These are phyloP conservation scores for Rauvolfia tetraphylla DNA, from an alignment of 257 asterid genomes.

Conservation along the genomic window DNA sequence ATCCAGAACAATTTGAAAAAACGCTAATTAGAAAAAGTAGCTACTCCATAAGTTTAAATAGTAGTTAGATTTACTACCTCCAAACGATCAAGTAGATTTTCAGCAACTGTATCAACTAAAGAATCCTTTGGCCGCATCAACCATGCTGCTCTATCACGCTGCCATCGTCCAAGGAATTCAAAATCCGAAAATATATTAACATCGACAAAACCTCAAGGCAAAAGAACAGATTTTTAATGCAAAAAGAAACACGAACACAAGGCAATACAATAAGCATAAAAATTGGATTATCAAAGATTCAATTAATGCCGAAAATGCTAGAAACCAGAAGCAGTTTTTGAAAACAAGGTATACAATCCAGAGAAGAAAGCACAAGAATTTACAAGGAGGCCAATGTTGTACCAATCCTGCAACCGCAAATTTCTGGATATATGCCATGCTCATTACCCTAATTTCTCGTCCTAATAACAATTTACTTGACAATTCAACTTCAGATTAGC, in stretches of 20 bases:
- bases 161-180: constrained; percentile 12
- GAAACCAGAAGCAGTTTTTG: neutral
- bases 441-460: neutral
- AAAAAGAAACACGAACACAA: neutral
- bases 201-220: neutral
- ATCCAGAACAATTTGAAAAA: neutral
- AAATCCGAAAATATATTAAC: neutral
- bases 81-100: constrained; percentile 80
- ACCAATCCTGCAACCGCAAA: neutral
- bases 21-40: neutral
- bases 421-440: neutral
- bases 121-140: constrained; percentile 68
- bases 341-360: neutral
- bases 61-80: constrained; percentile 39
- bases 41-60: neutral
- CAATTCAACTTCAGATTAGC: neutral
- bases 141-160: constrained; percentile 99
- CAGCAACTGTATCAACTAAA: constrained; percentile 77
- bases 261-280: too few species aligned
- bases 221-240: neutral
- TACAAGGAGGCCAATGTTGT: neutral
- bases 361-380: neutral
- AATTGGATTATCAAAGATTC: neutral
- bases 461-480: neutral
- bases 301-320: neutral